Evolutionary conservation across 2,329 filamentous ascomycete species (phyloP).

Genomic region (Fusarium euwallaceae): DNA sequence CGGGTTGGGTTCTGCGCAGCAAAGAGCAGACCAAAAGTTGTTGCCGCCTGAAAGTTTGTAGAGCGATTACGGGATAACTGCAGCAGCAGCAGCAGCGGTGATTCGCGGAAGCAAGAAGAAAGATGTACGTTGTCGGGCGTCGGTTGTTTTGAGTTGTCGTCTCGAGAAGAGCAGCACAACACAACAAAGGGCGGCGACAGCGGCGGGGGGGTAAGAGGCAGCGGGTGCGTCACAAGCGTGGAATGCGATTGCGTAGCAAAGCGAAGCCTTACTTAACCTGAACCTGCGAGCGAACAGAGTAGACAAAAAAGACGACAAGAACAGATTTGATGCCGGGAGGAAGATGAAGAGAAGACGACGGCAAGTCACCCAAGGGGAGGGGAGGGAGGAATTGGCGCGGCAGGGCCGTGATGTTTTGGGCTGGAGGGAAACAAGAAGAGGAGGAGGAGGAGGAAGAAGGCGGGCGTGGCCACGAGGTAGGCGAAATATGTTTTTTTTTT

Average conservation of each 20-base stretch:
- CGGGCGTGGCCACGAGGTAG: slow-evolving; percentile 28
- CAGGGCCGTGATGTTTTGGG: slow-evolving; percentile 57
- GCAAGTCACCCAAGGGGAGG: slow-evolving; percentile 56
- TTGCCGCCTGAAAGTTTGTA: slow-evolving; percentile 20
- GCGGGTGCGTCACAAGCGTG: slow-evolving; percentile 35
- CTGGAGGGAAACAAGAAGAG: slow-evolving; percentile 45
- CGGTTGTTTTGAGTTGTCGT: slow-evolving; percentile 25
- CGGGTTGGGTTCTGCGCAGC: slow-evolving; percentile 30
- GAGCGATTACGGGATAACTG: not conserved
- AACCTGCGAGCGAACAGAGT: slow-evolving; percentile 41
- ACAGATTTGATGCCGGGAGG: slow-evolving; percentile 51
- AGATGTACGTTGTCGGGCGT: slow-evolving; percentile 17
- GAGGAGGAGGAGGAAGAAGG: slow-evolving; percentile 29
- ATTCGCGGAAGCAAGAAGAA: slow-evolving; percentile 13
- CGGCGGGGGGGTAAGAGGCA: slow-evolving; percentile 30
- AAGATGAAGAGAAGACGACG: slow-evolving; percentile 53
- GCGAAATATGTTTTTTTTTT: slow-evolving; percentile 47
- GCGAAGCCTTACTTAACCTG: slow-evolving; percentile 21
- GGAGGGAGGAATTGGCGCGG: slow-evolving; percentile 58
- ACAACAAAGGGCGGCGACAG: slow-evolving; percentile 21
- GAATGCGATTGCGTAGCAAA: slow-evolving; percentile 30
- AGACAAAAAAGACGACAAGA: slow-evolving; percentile 49
- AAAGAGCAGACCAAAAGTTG: slow-evolving; percentile 34
- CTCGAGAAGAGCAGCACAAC: slow-evolving; percentile 17
- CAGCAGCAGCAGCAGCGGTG: slow-evolving; percentile 9